Percentiles rank a stretch among this genome's conserved stretches.
These are phyloP conservation scores for Hypoxylon sp. DNA, from an alignment of 2,329 filamentous ascomycete genomes.

Conservation along the genomic window DNA sequence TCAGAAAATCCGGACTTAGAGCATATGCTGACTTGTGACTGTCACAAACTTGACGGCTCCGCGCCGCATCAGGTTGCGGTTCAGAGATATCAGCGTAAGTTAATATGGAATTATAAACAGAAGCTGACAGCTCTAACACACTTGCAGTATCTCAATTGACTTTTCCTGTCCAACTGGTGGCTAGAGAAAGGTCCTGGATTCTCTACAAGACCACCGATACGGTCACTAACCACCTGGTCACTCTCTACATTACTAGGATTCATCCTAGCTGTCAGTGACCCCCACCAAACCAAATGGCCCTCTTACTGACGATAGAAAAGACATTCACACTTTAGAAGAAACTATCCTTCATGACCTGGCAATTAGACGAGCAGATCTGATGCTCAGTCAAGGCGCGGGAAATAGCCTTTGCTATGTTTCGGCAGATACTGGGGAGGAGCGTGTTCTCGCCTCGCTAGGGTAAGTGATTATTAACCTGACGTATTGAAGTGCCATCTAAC, in stretches of 20 bases:
- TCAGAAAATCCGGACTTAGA: neutral
- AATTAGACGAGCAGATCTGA: conserved; percentile 18
- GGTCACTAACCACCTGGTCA: conserved; percentile 32
- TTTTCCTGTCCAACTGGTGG: conserved; percentile 32
- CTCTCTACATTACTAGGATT: conserved; percentile 31
- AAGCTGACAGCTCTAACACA: conserved; percentile 3
- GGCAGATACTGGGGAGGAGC: conserved; percentile 29
- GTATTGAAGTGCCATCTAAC: neutral
- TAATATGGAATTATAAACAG: neutral
- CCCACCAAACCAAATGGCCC: no score
- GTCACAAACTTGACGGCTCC: neutral
- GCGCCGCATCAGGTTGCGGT: conserved; percentile 6
- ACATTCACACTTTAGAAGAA: conserved; percentile 33
- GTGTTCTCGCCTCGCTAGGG: conserved; percentile 31
- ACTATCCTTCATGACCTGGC: conserved; percentile 30
- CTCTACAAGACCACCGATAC: conserved; percentile 30
- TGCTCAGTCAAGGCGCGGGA: conserved; percentile 23
- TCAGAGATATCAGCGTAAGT: conserved; percentile 8
- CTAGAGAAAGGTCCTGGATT: conserved; percentile 26
- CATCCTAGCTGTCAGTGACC: conserved; percentile 19
- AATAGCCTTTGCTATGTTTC: conserved; percentile 36
- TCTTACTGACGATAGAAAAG: conserved; percentile 1
- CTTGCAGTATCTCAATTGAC: conserved; percentile 34
- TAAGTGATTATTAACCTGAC: neutral
- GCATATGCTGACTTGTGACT: conserved; percentile 4